phyloP scores from a whole-genome alignment of 176 grass and related monocot species.

The Aegilops umbellulata region DNA sequence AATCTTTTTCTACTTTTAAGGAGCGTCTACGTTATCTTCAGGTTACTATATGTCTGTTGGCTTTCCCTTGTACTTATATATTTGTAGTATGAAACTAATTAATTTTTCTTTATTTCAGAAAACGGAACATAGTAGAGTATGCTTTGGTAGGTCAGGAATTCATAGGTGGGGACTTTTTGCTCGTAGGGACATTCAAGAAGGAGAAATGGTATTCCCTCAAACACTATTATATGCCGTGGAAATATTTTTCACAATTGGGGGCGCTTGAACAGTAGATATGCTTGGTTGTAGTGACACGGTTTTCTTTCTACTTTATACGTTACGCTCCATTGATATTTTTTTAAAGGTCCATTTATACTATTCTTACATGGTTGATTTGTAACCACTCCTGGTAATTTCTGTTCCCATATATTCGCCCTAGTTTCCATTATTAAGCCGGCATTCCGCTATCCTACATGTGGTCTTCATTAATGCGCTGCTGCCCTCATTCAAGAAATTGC shows the following conservation, averaged over 20 bases:
- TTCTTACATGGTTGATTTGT: not conserved
- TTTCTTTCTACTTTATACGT: not conserved
- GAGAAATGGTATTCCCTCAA: constrained; percentile 78
- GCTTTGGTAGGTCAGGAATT: constrained; percentile 98
- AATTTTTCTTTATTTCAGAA: constrained; percentile 52
- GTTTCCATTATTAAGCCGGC: not conserved
- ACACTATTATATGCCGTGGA: not conserved
- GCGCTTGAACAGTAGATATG: not conserved
- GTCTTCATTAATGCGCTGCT: constrained; percentile 6
- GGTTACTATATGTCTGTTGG: constrained; percentile 43
- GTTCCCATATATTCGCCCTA: not conserved
- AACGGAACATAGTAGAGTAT: constrained; percentile 94
- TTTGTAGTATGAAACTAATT: constrained; percentile 20
- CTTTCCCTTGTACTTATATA: constrained; percentile 5
- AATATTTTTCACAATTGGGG: constrained; percentile 3
- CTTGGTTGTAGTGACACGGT: constrained; percentile 4
- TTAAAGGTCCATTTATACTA: not conserved
- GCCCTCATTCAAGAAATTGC: constrained; percentile 11
- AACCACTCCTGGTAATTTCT: not conserved
- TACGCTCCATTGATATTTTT: not conserved
- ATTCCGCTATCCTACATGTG: not conserved
- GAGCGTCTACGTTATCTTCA: constrained; percentile 88
- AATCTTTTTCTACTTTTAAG: constrained; percentile 93
- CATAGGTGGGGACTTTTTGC: constrained; percentile 99
- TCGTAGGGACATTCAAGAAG: constrained; percentile 90